phyloP scores from a whole-genome alignment of 768 basidiomycete species.

The Pleurotus sapidus region DNA sequence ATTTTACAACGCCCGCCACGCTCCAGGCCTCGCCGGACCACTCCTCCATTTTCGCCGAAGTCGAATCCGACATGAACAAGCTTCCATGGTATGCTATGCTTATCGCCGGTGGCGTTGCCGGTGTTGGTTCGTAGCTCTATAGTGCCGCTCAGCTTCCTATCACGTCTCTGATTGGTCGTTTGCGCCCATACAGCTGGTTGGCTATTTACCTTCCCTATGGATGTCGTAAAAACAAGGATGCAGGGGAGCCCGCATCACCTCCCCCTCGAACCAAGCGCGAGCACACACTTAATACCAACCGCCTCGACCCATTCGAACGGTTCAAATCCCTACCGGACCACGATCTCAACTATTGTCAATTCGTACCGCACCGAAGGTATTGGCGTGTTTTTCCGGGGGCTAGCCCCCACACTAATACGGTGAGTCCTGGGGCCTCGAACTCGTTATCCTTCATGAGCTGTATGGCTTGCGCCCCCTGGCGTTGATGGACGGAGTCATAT shows the following conservation, averaged over 20 bases:
- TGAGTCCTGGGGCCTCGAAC: slow-evolving; percentile 26
- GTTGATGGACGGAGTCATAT: slow-evolving; percentile 4
- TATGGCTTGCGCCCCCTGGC: not conserved
- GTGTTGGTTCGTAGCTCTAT: slow-evolving; percentile 38
- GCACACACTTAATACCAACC: slow-evolving; percentile 12
- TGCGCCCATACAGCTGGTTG: slow-evolving; percentile 50
- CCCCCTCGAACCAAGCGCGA: not conserved
- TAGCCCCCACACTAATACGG: slow-evolving; percentile 81
- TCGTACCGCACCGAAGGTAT: slow-evolving; percentile 66
- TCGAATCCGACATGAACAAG: slow-evolving; percentile 32
- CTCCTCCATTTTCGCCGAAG: slow-evolving; percentile 28
- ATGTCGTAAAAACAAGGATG: slow-evolving; percentile 88
- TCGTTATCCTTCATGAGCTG: not conserved
- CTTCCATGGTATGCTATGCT: slow-evolving; percentile 57
- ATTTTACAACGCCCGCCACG: slow-evolving; percentile 30
- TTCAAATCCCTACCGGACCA: slow-evolving; percentile 56
- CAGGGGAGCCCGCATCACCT: slow-evolving; percentile 45
- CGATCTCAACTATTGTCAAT: slow-evolving; percentile 51
- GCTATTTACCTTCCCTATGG: slow-evolving; percentile 82
- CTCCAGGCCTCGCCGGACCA: slow-evolving; percentile 14
- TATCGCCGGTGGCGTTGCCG: slow-evolving; percentile 74
- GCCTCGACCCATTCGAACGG: slow-evolving; percentile 4
- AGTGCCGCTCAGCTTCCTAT: not conserved
- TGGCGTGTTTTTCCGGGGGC: slow-evolving; percentile 71
- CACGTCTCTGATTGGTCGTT: slow-evolving; percentile 2